Conservation (phyloP, 495 filamentous ascomycete species). For the Penicillium macrosclerotiorum region DNA sequence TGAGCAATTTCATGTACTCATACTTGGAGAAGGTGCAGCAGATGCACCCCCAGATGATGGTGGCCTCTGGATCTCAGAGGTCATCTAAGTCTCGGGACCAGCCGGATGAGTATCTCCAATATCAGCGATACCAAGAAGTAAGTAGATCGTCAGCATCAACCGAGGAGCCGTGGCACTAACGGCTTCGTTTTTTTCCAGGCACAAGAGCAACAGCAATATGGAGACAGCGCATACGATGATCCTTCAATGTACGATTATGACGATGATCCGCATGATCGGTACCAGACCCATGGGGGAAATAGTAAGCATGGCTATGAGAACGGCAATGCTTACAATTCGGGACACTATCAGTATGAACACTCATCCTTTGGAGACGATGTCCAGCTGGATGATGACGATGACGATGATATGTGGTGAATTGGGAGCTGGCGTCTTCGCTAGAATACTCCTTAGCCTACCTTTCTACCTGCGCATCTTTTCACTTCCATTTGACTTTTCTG, state of each 20-base stretch:
- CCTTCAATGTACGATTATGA: constrained; percentile 59
- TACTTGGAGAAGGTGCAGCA: constrained; percentile 98
- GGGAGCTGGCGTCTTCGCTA: constrained; percentile 20
- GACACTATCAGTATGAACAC: constrained; percentile 49
- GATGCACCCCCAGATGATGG: constrained; percentile 90
- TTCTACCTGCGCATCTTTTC: constrained; percentile 21
- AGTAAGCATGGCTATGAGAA: constrained; percentile 50
- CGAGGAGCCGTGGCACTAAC: constrained; percentile 4
- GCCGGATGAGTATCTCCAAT: constrained; percentile 59
- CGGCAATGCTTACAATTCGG: constrained; percentile 42
- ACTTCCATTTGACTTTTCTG: constrained; percentile 26
- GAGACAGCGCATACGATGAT: constrained; percentile 54
- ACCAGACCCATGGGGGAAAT: constrained; percentile 52
- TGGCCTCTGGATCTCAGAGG: constrained; percentile 60
- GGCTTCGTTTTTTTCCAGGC: constrained; percentile 26
- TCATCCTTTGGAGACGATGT: constrained; percentile 50
- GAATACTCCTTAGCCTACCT: constrained; percentile 5
- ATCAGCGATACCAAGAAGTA: constrained; percentile 66
- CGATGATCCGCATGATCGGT: constrained; percentile 48
- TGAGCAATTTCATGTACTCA: constrained; percentile 99
- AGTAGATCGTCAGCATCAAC: constrained; percentile 16
- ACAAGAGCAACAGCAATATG: constrained; percentile 54
- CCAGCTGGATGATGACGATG: constrained; percentile 49
- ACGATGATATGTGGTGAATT: constrained; percentile 57
- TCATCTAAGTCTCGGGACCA: constrained; percentile 65